Evolutionary conservation across 2,329 filamentous ascomycete species (phyloP), one percentile per base, ranked within the genome.

Genomic region (Lachnellula subtilissima): DNA sequence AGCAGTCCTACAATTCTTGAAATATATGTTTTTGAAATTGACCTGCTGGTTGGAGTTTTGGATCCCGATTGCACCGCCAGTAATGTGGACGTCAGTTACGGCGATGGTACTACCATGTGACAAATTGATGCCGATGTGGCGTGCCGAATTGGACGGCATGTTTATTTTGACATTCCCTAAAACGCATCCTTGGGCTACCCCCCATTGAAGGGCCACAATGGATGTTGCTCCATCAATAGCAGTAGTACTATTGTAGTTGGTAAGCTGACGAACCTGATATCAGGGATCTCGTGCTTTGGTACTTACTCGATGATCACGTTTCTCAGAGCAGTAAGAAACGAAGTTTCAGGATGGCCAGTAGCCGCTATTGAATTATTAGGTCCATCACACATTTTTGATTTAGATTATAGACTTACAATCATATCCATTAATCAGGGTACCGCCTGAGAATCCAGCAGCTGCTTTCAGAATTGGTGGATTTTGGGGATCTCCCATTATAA

Each of bases 401-500:
- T 28, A 28, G 4, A 28, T 5, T 28, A 5, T 7, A 28, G 25
- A 28, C 25, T 6, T 28, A 28, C 25, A 28, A 28, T 28, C 25
- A 28, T 64, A 59, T 19, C 65, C 70, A 60, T 68, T 64, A 15
- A 72, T 50, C 22, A 54, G 19, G 14, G 22, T 48, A 14, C 8
- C 22, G 22, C 45, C 45, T 6, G 9, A 22, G 68, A 97, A 97
- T 66, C 77, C 75, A 36, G 84, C 70, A 1, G 82, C 71, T 2
- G 88, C 87, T 75, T 91, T 90, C 72, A 96, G 77, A 0, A 85
- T 85, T 0, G 92, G 91, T 8, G 86, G 73, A 60, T 81, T 76
- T 65, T 81, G 68, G 50, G 86, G 84, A 74, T 97, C 91, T 53
- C 92, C 92, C 32, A 96, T 78, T 59, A 96, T 47, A n/a, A 54